A percentile compares a stretch with the other conserved stretches of the same genome.
Conservation (phyloP, 805 yeast species). For the Kuraishia ogatae region DNA sequence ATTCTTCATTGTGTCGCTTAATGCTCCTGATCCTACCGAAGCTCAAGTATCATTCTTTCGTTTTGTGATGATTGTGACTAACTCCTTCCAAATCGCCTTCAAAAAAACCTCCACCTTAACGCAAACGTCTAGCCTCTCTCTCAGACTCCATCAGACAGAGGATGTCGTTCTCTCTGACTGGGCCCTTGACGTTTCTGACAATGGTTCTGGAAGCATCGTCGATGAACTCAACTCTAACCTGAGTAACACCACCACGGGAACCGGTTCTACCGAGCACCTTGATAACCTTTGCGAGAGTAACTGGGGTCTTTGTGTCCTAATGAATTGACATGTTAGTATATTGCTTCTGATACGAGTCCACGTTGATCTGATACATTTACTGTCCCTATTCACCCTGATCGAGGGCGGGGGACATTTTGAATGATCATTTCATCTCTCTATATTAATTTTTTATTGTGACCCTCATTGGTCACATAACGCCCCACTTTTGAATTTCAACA, state of each 20-base stretch:
- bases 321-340: not conserved
- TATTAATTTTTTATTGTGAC: too few species aligned
- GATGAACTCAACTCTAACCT: conserved; percentile 40
- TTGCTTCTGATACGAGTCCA: not conserved
- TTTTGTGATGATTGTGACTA: not conserved
- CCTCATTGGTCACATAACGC: too few species aligned
- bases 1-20: not conserved
- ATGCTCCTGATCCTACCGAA: too few species aligned
- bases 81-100: not conserved
- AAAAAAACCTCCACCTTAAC: conserved; percentile 11
- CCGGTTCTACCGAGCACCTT: conserved; percentile 26
- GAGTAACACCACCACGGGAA: conserved; percentile 33
- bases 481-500: too few species aligned
- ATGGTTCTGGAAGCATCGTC: conserved; percentile 39
- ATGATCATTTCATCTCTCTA: too few species aligned
- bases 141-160: conserved; percentile 26
- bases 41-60: not conserved
- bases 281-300: conserved; percentile 24
- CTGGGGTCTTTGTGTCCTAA: conserved; percentile 24
- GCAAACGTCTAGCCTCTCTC: conserved; percentile 26
- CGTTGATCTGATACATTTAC: not conserved
- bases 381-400: too few species aligned
- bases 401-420: too few species aligned
- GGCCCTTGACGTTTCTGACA: conserved; percentile 42
- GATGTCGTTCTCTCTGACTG: conserved; percentile 37